Evolutionary conservation across 192 early-diverging fungal species (phyloP), one percentile per base, ranked within the genome.

Genomic region (Coemansia sp.): DNA sequence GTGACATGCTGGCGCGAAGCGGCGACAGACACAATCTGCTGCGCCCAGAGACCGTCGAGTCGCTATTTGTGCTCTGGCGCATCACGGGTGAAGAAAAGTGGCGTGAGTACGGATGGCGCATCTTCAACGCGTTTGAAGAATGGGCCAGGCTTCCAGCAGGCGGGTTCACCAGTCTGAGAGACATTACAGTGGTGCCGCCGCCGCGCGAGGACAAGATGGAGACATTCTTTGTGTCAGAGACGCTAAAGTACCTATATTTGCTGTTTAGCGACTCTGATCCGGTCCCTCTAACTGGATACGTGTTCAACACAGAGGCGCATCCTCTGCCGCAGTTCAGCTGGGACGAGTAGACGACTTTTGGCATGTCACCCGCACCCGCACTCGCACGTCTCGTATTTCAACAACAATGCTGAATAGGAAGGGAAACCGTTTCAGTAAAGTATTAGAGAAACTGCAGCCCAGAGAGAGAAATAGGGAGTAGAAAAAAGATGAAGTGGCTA

Each of bases 241-340:
- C 94, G 1, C 83, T 98, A 60, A 98, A 98, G 77, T 98, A 98
- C 67, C 75, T 93, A 17, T 98, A 89, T 67, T 64, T 98, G 67
- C 82, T 96, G 40, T 96, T 93, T 70, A 81, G 77, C 33, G 74
- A 86, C 19, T 68, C 81, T 18, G 70, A 83, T 48, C 53, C 71
- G 5, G 72, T 92, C n/a, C 82, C 89, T 6, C 68, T 95, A n/a
- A 86, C 89, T 36, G 59, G 86, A 50, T 93, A 89, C 76, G 93
- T 97, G 2, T 92, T 96, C 68, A 98, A 94, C 63, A 96, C 95
- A 3, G 95, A 96, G 70, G 94, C 93, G 24, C 95, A 96, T 72
- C 93, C 93, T 38, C 62, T 96, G 38, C 78, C 72, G 8, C 17
- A 56, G 40, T 68, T 68, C 54, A 43, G 11, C 12, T 69, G 63